Evolutionary conservation across 768 basidiomycete genomes (phyloP), one percentile per base, ranked within the genome.

Genomic region (Peribolospora baueri): DNA sequence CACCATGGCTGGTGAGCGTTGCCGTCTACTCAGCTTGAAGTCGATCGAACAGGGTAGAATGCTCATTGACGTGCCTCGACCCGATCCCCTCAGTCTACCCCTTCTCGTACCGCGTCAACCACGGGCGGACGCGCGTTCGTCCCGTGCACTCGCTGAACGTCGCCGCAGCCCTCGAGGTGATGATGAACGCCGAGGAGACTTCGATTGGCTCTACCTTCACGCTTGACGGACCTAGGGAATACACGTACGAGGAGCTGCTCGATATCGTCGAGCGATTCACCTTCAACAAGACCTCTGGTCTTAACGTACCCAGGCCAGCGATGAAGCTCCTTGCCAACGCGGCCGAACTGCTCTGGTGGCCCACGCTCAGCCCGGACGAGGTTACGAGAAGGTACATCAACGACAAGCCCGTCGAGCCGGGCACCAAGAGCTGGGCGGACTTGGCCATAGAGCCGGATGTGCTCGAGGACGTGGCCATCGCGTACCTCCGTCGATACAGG

Each of bases 131-230:
- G 36, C 78, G 76, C 69, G 77, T 84, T 67, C 81, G 86, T 42
- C 93, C 93, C 0, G 85, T 82, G 49, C 88, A 95, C 74, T 84
- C 85, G 71, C 68, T 90, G 63, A 90, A 98, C 64, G 84, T 97
- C 55, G 91, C 93, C 7, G 82, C 90, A 68, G 90, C 79, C 5
- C 74, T 97, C 54, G 84, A 84, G 70, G 69, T 85, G 58, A 75
- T 82, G 68, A 72, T 75, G 48, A 74, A 79, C 46, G 77, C 77
- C 52, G 63, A 78, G 25, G 69, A 80, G 46, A 66, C 69, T 0
- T 65, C 65, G 8, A 60, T 64, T 52, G 75, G 77, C 41, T 60
- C 65, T 11, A 85, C 79, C 6, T 68, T 87, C 62, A 76, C 76
- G 54, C 79, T 98, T 50, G 84, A 90, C 48, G 93, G 93, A 3